These are phyloP conservation scores for Ophiorrhiza pumila DNA, from an alignment of 257 asterid species.

Conservation along the genomic window DNA sequence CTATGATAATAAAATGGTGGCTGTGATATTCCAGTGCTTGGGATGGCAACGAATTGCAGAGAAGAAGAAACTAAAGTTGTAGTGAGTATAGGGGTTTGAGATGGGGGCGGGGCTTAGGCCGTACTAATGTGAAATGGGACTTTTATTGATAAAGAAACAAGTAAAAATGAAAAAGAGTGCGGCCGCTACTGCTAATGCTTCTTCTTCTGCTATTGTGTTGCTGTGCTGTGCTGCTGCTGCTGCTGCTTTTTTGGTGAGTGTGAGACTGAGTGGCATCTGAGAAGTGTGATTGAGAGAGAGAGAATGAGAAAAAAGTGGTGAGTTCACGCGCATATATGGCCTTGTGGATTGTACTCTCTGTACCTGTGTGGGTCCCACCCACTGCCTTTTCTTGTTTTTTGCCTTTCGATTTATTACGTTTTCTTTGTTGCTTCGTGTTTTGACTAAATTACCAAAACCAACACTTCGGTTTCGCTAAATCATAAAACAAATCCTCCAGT, in stretches of 20 bases:
- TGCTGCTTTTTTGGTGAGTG: constrained; percentile 10
- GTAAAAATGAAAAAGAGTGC: constrained; percentile 4
- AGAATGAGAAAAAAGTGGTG: no score
- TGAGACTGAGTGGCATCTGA: not conserved
- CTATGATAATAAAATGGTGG: not conserved
- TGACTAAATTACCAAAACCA: no score
- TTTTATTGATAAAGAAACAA: not conserved
- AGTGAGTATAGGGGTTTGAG: constrained; percentile 2
- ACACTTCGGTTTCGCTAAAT: no score
- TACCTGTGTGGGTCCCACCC: not conserved
- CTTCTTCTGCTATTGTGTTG: constrained; percentile 16
- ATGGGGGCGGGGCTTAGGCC: not conserved
- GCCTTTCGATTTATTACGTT: no score
- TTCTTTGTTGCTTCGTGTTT: not conserved
- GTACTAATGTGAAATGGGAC: constrained; percentile 2
- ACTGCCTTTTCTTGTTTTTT: not conserved
- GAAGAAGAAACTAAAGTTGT: no score
- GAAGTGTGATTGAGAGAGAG: constrained; percentile 8
- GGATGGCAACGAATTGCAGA: constrained; percentile 1
- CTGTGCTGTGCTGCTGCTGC: not conserved
- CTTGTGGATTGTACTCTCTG: not conserved
- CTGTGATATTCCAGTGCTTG: not conserved
- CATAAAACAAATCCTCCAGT: no score
- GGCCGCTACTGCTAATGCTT: not conserved
- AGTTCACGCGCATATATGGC: constrained; percentile 11